Evolutionary conservation across 164 flowering plant genomes (phyloP).

Genomic region (Echeveria elegans): DNA sequence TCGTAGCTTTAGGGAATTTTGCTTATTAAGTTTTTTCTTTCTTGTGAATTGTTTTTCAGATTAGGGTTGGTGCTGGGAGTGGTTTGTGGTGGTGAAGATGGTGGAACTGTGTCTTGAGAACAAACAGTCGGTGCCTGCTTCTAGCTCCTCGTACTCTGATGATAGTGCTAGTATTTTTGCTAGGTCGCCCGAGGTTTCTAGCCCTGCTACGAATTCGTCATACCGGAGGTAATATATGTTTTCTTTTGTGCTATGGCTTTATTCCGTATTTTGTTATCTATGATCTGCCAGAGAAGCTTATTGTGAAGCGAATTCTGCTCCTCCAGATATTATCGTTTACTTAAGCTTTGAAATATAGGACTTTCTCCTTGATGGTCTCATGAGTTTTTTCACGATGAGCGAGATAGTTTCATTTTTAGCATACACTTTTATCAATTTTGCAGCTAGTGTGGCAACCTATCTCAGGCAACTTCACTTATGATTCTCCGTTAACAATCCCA

Average conservation of each 20-base stretch:
- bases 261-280: not conserved
- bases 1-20: not conserved
- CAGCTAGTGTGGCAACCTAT: not conserved
- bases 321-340: not conserved
- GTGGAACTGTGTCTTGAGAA: slow-evolving; percentile 6
- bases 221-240: not conserved
- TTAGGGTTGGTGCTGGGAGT: not conserved
- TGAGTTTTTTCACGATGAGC: not conserved
- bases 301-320: not conserved
- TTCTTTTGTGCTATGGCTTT: not conserved
- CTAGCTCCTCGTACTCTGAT: slow-evolving; percentile 3
- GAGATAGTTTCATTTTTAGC: not conserved
- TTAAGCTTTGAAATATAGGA: not conserved
- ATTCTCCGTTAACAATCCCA: too few relatives aligned
- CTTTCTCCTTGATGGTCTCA: not conserved
- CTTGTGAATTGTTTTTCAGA: not conserved
- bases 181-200: slow-evolving; percentile 2
- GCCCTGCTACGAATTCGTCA: slow-evolving; percentile 1
- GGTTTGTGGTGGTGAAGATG: not conserved
- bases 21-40: not conserved
- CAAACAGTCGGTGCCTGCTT: slow-evolving; percentile 1
- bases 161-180: not conserved
- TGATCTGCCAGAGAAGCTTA: not conserved
- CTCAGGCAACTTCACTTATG: not conserved
- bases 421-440: not conserved